Conservation (phyloP, 768 basidiomycete genomes). For the Leccinum arenicola region DNA sequence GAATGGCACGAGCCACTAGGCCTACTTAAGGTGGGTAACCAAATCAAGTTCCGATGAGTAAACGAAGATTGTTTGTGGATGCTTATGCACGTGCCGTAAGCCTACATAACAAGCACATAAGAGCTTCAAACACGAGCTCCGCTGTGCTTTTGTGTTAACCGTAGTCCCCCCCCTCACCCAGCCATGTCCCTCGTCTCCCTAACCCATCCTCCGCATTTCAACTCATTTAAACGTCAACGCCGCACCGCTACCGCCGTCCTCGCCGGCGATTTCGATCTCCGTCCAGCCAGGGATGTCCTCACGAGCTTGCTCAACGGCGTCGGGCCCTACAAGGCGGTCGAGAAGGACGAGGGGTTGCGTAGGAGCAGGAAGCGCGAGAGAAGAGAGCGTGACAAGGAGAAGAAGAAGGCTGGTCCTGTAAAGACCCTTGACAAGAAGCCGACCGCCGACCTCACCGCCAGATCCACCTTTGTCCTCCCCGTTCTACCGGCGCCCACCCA, state of each 20-base stretch:
- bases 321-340: slow-evolving; percentile 58
- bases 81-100: slow-evolving; percentile 38
- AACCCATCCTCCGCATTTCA: slow-evolving; percentile 10
- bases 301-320: slow-evolving; percentile 80
- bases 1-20: not conserved
- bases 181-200: slow-evolving; percentile 24
- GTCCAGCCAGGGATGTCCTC: slow-evolving; percentile 68
- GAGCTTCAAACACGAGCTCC: slow-evolving; percentile 35
- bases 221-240: slow-evolving; percentile 36
- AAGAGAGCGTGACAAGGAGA: slow-evolving; percentile 49
- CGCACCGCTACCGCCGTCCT: slow-evolving; percentile 76
- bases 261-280: slow-evolving; percentile 70
- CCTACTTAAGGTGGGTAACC: not conserved
- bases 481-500: slow-evolving; percentile 15
- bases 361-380: slow-evolving; percentile 51
- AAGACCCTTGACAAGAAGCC: slow-evolving; percentile 35
- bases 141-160: slow-evolving; percentile 24
- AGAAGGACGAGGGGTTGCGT: slow-evolving; percentile 56
- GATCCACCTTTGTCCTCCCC: slow-evolving; percentile 18
- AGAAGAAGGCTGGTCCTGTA: slow-evolving; percentile 39
- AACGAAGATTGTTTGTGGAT: slow-evolving; percentile 35
- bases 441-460: slow-evolving; percentile 15
- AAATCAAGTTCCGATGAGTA: slow-evolving; percentile 26
- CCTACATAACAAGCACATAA: slow-evolving; percentile 34
- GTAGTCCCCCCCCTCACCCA: slow-evolving; percentile 13